Percentiles rank a stretch among this genome's conserved stretches.
Conservation (phyloP, 1,284 basidiomycete genomes). For the Coniferiporia weirii region DNA sequence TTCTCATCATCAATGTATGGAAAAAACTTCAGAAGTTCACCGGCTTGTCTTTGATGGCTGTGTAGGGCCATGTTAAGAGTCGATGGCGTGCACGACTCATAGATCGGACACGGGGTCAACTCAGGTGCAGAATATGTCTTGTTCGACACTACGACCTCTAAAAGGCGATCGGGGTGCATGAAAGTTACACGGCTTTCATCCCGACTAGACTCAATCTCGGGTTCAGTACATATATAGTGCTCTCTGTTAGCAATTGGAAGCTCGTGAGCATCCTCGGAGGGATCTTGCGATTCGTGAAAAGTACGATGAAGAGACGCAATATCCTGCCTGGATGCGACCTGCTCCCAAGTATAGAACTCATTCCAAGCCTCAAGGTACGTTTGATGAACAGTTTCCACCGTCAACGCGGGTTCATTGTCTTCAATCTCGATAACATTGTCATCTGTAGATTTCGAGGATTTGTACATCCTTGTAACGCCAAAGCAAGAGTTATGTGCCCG, state of each 20-base stretch:
- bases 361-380: background rate
- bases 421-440: background rate
- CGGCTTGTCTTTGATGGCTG: background rate
- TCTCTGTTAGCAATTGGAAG: background rate
- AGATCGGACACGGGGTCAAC: background rate
- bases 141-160: background rate
- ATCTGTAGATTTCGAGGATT: background rate
- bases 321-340: background rate
- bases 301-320: background rate
- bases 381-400: background rate
- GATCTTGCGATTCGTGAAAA: background rate
- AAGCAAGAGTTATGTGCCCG: too few relatives aligned
- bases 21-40: constrained; percentile 4
- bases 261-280: background rate
- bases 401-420: background rate
- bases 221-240: background rate
- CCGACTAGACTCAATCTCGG: too few relatives aligned
- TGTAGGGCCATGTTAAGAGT: background rate
- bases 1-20: constrained; percentile 4
- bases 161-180: background rate
- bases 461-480: background rate
- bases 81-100: constrained; percentile 7
- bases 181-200: background rate
- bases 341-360: background rate
- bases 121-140: background rate